A percentile compares a stretch with the other conserved stretches of the same genome.
phyloP scores from a whole-genome alignment of 179 eudicot species.

The Vitellaria paradoxa region DNA sequence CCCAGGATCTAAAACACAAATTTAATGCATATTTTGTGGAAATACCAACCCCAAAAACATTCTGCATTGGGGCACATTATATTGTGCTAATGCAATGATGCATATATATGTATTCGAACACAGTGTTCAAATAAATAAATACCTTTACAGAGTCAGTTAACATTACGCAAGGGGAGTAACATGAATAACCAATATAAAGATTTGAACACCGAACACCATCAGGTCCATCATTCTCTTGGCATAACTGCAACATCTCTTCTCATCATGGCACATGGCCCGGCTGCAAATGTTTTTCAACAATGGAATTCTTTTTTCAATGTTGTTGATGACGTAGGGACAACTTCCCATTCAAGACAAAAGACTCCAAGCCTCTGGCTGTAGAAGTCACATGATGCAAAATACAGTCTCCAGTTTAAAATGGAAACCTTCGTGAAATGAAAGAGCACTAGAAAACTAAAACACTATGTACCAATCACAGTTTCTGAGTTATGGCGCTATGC shows the following conservation, averaged over 20 bases:
- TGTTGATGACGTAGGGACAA: not conserved
- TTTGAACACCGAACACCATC: not conserved
- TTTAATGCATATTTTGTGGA: too few relatives aligned
- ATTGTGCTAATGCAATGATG: not conserved
- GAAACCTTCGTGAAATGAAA: not conserved
- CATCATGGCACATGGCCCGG: conserved; percentile 11
- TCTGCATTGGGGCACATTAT: not conserved
- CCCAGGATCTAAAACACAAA: too few relatives aligned
- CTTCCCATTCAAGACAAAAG: not conserved
- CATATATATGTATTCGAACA: not conserved
- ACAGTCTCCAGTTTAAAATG: not conserved
- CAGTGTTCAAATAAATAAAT: not conserved
- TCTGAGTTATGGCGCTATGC: not conserved
- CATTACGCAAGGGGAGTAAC: not conserved
- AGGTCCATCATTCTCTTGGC: not conserved
- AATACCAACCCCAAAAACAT: too few relatives aligned
- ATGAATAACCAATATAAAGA: not conserved
- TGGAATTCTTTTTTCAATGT: not conserved
- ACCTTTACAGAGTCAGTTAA: not conserved
- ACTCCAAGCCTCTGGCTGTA: not conserved
- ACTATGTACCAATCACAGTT: not conserved
- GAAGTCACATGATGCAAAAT: conserved; percentile 2
- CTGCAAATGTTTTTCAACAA: conserved; percentile 2
- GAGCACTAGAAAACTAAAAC: not conserved
- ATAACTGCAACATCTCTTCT: too few relatives aligned